Conservation (phyloP, 352 stramenopile species). For the Phytophthora fragariaefolia region DNA sequence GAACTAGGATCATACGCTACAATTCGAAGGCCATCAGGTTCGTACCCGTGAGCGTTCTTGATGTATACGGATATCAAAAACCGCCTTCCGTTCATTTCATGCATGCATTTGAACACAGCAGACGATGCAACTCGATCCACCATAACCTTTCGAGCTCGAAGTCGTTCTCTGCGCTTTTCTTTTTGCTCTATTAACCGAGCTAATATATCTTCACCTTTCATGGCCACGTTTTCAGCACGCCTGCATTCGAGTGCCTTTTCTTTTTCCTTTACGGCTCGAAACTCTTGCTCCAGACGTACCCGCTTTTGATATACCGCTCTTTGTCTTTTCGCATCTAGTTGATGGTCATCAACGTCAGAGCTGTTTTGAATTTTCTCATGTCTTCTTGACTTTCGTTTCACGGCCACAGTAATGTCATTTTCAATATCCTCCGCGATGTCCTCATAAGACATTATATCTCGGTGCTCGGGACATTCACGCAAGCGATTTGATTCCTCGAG, state of each 20-base stretch:
- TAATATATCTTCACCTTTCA: slow-evolving; percentile 57
- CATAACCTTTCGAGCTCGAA: slow-evolving; percentile 27
- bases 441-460: not conserved
- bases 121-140: slow-evolving; percentile 28
- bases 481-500: not conserved
- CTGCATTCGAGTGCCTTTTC: slow-evolving; percentile 36
- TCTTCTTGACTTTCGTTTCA: slow-evolving; percentile 2
- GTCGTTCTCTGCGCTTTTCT: slow-evolving; percentile 6
- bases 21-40: slow-evolving; percentile 55
- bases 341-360: slow-evolving; percentile 2
- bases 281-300: slow-evolving; percentile 20
- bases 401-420: slow-evolving; percentile 15
- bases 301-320: slow-evolving; percentile 38
- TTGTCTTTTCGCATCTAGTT: slow-evolving; percentile 34
- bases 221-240: slow-evolving; percentile 50
- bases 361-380: not conserved
- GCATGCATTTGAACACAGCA: slow-evolving; percentile 45
- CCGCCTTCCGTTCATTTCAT: slow-evolving; percentile 52
- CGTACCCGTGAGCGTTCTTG: slow-evolving; percentile 51
- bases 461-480: not conserved
- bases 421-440: slow-evolving; percentile 6
- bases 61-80: slow-evolving; percentile 54
- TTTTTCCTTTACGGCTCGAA: slow-evolving; percentile 10
- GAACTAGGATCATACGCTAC: slow-evolving; percentile 60
- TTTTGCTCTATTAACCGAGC: slow-evolving; percentile 35